A percentile compares a stretch with the other conserved stretches of the same genome.
Evolutionary conservation across 768 basidiomycete genomes (phyloP).

Genomic region (Leccinum truebloodii): DNA sequence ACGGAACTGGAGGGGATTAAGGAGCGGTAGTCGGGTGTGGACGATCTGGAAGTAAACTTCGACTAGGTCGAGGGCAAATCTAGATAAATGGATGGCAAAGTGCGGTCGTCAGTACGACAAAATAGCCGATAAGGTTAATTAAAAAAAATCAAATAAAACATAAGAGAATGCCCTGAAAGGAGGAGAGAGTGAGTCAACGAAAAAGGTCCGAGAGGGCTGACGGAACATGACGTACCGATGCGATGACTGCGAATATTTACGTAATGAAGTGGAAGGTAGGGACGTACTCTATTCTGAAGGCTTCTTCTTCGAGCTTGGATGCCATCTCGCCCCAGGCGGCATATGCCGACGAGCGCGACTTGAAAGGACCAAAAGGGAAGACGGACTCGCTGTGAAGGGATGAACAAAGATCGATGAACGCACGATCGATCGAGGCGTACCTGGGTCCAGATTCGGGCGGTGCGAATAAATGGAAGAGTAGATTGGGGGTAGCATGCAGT

Average conservation of each 20-base stretch:
- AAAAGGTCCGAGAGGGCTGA: background rate
- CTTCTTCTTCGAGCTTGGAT: constrained; percentile 66
- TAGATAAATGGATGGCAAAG: constrained; percentile 33
- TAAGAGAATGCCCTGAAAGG: constrained; percentile 26
- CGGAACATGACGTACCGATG: constrained; percentile 25
- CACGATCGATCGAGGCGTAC: constrained; percentile 28
- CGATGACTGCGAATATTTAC: constrained; percentile 28
- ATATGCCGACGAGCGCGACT: constrained; percentile 50
- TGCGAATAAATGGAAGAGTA: constrained; percentile 72
- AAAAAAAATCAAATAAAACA: constrained; percentile 23
- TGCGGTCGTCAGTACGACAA: constrained; percentile 15
- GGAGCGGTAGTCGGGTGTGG: constrained; percentile 83
- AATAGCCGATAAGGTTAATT: constrained; percentile 31
- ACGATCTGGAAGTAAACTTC: constrained; percentile 95
- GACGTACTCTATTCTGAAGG: constrained; percentile 82
- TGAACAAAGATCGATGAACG: constrained; percentile 19
- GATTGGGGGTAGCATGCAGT: constrained; percentile 61
- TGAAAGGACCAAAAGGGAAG: constrained; percentile 32
- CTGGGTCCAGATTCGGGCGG: constrained; percentile 62
- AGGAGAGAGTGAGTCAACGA: constrained; percentile 2
- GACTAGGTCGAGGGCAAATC: constrained; percentile 90
- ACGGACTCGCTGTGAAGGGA: constrained; percentile 40
- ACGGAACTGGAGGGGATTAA: constrained; percentile 83
- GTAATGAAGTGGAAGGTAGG: constrained; percentile 30
- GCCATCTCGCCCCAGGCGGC: constrained; percentile 78